These are phyloP conservation scores for Aciculosporium take DNA, from an alignment of 2,329 filamentous ascomycete genomes.

Conservation along the genomic window DNA sequence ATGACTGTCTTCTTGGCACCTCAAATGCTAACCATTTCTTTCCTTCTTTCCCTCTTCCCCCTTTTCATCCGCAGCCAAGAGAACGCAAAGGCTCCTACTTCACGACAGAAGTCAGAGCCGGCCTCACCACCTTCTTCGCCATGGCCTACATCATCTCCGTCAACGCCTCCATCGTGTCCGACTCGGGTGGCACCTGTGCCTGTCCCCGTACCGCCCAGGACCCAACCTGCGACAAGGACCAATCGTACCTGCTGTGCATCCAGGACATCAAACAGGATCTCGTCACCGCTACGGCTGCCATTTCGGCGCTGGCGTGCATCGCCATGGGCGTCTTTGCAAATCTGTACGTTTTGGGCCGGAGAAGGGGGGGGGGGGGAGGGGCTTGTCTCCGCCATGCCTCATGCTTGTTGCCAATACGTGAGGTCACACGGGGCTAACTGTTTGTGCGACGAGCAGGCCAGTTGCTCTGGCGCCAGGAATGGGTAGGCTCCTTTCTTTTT, in stretches of 20 bases:
- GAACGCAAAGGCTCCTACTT: slow-evolving; percentile 65
- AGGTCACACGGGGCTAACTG: slow-evolving; percentile 4
- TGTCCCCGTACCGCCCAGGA: slow-evolving; percentile 42
- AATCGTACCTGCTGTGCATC: slow-evolving; percentile 49
- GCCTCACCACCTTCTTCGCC: slow-evolving; percentile 65
- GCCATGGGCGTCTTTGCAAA: slow-evolving; percentile 75
- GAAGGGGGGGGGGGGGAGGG: no score
- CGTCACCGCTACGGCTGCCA: slow-evolving; percentile 74
- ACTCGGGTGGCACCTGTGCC: slow-evolving; percentile 62
- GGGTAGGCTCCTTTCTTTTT: slow-evolving; percentile 15
- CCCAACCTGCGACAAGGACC: slow-evolving; percentile 36
- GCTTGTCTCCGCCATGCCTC: not conserved
- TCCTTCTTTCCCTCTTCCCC: not conserved
- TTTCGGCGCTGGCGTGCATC: slow-evolving; percentile 65
- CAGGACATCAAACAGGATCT: slow-evolving; percentile 58
- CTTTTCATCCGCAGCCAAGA: slow-evolving; percentile 32
- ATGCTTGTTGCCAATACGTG: not conserved
- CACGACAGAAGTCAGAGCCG: slow-evolving; percentile 72
- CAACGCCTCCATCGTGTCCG: slow-evolving; percentile 39
- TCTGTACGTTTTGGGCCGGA: no score
- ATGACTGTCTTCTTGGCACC: not conserved
- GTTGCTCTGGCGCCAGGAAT: slow-evolving; percentile 28
- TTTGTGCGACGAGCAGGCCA: slow-evolving; percentile 14
- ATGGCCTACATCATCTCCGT: slow-evolving; percentile 42
- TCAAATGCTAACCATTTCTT: not conserved